Evolutionary conservation across 768 basidiomycete genomes (phyloP), one percentile per base, ranked within the genome.

Genomic region (Sutorius australiensis): DNA sequence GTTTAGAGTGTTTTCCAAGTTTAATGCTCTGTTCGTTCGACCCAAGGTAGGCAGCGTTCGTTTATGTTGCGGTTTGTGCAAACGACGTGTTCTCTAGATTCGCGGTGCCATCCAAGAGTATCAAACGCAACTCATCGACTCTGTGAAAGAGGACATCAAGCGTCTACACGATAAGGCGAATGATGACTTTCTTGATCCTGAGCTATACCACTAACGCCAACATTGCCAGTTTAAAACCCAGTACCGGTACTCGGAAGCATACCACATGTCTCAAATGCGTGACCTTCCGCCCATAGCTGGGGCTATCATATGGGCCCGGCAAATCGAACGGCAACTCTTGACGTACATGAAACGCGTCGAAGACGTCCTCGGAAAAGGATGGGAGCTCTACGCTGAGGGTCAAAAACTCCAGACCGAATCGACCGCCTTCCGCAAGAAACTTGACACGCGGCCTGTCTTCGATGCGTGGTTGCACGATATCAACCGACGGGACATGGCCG

Each of bases 341-440:
- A 86, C 92, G 1, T 98, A 98, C 75, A 99, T 99, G 95, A 95
- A 95, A 69, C 89, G 95, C 14, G 95, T 98, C 46, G 97, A 98
- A 65, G 95, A 98, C 67, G 97, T 99, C 3, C 84, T 99, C 8
- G 90, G 95, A 6, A 95, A 93, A 70, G 95, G 93, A 7, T 99
- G 97, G 95, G 95, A 98, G 65, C 84, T 93, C 54, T 98, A 99
- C 61, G 95, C 95, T n/a, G 97, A 99, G 63, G 97, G 97, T 6
- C 94, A 98, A 71, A 95, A 94, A 62, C 86, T 99, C 1, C 93
- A 98, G 63, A 86, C 87, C 28, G 97, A 98, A 70, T 87, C 84
- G 42, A 75, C 82, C 5, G 89, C 92, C 0, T 99, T 99, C 81
- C 84, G 92, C 42, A 91, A 90, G 71, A 99, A 98, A 72, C 86